Evolutionary conservation across 495 filamentous ascomycete species (phyloP).

Genomic region (Parachaetomium inaequale): DNA sequence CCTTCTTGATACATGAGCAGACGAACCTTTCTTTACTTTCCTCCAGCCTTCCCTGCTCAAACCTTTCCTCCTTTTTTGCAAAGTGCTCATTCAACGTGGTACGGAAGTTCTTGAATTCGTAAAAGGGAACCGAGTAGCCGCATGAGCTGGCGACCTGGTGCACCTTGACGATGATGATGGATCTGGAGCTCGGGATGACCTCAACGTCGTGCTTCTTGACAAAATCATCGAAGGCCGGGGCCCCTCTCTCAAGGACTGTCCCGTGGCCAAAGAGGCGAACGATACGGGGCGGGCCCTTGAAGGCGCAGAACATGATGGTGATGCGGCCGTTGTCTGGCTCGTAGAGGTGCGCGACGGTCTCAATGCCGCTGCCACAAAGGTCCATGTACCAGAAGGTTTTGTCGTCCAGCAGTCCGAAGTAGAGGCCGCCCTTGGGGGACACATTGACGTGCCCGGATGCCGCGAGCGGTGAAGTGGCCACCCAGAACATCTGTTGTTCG

Average conservation of each 20-base stretch:
- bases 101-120: conserved; percentile 49
- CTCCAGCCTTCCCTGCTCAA: conserved; percentile 40
- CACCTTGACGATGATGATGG: conserved; percentile 61
- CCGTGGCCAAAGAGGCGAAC: conserved; percentile 68
- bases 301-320: conserved; percentile 69
- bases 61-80: conserved; percentile 41
- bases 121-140: conserved; percentile 53
- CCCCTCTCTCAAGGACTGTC: conserved; percentile 57
- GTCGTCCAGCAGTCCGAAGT: conserved; percentile 56
- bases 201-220: conserved; percentile 45
- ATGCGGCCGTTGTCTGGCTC: conserved; percentile 65
- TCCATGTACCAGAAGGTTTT: conserved; percentile 68
- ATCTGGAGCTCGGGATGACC: conserved; percentile 50
- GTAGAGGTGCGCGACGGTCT: conserved; percentile 69
- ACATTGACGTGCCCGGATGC: conserved; percentile 58
- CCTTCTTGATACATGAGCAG: background rate
- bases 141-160: conserved; percentile 59
- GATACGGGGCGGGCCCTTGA: conserved; percentile 61
- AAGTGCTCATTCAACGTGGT: conserved; percentile 48
- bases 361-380: conserved; percentile 63
- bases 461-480: conserved; percentile 60
- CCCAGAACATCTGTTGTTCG: conserved; percentile 63
- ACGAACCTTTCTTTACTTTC: conserved; percentile 50
- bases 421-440: conserved; percentile 65
- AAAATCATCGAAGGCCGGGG: conserved; percentile 42